Evolutionary conservation across 2,329 filamentous ascomycete genomes (phyloP).

Genomic region (Akanthomyces dipterigenus): DNA sequence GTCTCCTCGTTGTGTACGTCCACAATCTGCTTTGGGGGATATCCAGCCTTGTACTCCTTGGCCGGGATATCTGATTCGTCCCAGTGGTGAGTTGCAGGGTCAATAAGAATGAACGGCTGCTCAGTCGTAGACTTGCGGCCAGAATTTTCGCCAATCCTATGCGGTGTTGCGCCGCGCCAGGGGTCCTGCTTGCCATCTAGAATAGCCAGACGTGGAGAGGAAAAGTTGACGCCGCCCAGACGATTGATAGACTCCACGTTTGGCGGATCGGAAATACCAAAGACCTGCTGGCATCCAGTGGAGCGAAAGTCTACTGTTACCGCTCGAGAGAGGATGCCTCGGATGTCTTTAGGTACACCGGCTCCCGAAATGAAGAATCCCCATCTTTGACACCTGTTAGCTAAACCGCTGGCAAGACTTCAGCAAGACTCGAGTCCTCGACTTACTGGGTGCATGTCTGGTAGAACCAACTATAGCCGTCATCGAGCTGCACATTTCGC

Average conservation of each 20-base stretch:
- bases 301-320: slow-evolving; percentile 57
- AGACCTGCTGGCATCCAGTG: slow-evolving; percentile 57
- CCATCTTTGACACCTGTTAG: slow-evolving; percentile 46
- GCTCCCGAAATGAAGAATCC: slow-evolving; percentile 72
- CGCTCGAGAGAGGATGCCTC: slow-evolving; percentile 65
- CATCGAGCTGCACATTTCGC: background rate
- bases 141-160: slow-evolving; percentile 50
- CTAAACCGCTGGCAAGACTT: background rate
- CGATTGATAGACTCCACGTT: slow-evolving; percentile 65
- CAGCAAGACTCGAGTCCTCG: fast-evolving
- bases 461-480: slow-evolving; percentile 40
- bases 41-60: slow-evolving; percentile 51
- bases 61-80: slow-evolving; percentile 56
- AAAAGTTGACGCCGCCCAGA: slow-evolving; percentile 66
- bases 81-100: slow-evolving; percentile 72
- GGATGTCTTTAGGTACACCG: slow-evolving; percentile 54
- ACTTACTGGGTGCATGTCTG: slow-evolving; percentile 49
- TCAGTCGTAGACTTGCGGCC: slow-evolving; percentile 51
- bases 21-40: slow-evolving; percentile 54
- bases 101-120: slow-evolving; percentile 68
- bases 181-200: slow-evolving; percentile 75
- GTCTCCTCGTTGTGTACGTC: slow-evolving; percentile 54
- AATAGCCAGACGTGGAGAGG: slow-evolving; percentile 66
- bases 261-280: slow-evolving; percentile 60
- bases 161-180: slow-evolving; percentile 68